Evolutionary conservation across 352 stramenopile genomes (phyloP), one percentile per base, ranked within the genome.

Genomic region (Pythium scleroteichum): DNA sequence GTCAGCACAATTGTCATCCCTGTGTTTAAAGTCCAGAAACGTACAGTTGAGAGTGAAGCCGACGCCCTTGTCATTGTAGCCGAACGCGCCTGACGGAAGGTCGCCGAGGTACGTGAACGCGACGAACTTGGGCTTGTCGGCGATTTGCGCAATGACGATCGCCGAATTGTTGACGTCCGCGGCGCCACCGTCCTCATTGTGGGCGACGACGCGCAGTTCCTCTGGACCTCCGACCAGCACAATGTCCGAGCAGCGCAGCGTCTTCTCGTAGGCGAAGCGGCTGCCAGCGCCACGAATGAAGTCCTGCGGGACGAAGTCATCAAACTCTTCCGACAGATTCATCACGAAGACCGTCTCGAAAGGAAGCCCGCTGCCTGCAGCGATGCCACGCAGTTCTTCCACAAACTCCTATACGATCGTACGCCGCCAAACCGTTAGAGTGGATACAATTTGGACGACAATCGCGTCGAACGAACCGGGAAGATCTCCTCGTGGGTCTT

Each of bases 21-120:
- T n/a, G n/a, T n/a, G n/a, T n/a, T n/a, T n/a, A n/a, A n/a, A n/a
- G n/a, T n/a, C n/a, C n/a, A n/a, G 14, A 39, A 2, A 72, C 81
- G 32, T 62, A 92, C 82, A 92, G 58, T 92, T 92, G 54, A 92
- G 77, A 20, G 82, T 89, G 69, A 92, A 90, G 8, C 72, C 82
- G 54, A 92, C 45, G 50, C 79, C 82, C 16, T 84, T 75, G 38
- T 76, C 69, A 29, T 92, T 92, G 58, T 85, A 86, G 6, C 79
- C 82, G 48, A 92, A 92, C 1, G 82, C 82, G 1, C 82, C 82
- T 12, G 79, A 86, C 0, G 82, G 82, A 24, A 92, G 64, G 53
- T 92, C 82, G 0, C 82, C 80, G 13, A 90, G 59, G 60, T 92
- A 92, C 50, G 82, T 92, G 59, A 73, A 90, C 13, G 76, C 82